Evolutionary conservation across 768 basidiomycete genomes (phyloP).

Genomic region (Gloeopeniophorella convolvens): DNA sequence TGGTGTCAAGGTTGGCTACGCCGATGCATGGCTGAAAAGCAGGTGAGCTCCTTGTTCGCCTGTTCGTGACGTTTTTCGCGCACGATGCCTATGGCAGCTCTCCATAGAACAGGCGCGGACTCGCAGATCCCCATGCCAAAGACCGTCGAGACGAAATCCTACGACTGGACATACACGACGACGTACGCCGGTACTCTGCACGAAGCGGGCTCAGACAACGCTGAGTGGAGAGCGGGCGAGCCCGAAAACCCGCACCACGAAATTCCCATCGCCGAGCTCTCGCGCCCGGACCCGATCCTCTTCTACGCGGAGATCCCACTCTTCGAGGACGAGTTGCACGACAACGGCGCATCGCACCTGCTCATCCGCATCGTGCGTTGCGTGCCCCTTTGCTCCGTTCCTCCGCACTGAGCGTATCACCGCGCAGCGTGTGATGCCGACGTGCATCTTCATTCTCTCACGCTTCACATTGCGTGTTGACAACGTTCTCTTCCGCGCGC

Average conservation of each 20-base stretch:
- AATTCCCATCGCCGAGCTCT: slow-evolving; percentile 82
- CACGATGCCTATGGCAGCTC: background rate
- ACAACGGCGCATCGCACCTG: slow-evolving; percentile 85
- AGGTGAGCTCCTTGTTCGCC: slow-evolving; percentile 43
- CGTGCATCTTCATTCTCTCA: slow-evolving; percentile 83
- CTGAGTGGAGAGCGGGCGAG: slow-evolving; percentile 50
- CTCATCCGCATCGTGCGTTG: slow-evolving; percentile 79
- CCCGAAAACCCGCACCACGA: slow-evolving; percentile 47
- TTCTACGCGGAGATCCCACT: slow-evolving; percentile 95
- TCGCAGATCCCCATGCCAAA: slow-evolving; percentile 61
- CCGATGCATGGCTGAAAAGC: slow-evolving; percentile 89
- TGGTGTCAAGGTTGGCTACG: slow-evolving; percentile 90
- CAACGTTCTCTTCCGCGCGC: slow-evolving; percentile 84
- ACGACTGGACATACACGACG: slow-evolving; percentile 98
- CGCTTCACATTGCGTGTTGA: slow-evolving; percentile 95
- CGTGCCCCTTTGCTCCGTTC: background rate
- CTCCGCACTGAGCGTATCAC: background rate
- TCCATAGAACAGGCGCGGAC: slow-evolving; percentile 61
- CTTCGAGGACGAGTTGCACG: slow-evolving; percentile 95
- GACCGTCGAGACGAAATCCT: slow-evolving; percentile 75
- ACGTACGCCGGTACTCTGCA: slow-evolving; percentile 62
- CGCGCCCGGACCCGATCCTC: slow-evolving; percentile 90
- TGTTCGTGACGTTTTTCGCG: background rate
- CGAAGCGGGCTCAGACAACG: slow-evolving; percentile 19
- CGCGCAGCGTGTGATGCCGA: slow-evolving; percentile 90